Evolutionary conservation across 202 grass and related monocot genomes (phyloP).

Genomic region (Carex arenaria): DNA sequence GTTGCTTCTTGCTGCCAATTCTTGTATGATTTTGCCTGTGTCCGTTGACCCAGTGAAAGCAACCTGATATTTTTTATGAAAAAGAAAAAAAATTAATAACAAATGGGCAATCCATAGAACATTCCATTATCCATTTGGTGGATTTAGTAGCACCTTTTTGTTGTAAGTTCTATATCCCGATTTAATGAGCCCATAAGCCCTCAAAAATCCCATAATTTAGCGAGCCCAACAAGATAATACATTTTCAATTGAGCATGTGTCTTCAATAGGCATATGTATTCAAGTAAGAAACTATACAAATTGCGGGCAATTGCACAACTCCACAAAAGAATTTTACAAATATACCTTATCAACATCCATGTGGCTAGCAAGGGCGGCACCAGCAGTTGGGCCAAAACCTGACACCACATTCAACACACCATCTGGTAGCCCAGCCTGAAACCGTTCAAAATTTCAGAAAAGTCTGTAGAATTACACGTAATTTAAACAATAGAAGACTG

Average conservation of each 20-base stretch:
- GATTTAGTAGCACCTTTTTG: not conserved
- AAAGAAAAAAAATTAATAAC: not conserved
- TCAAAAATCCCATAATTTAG: not conserved
- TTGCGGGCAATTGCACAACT: not conserved
- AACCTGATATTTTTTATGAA: slow-evolving; percentile 34
- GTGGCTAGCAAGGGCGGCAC: slow-evolving; percentile 93
- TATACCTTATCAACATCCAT: slow-evolving; percentile 99
- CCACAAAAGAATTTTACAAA: not conserved
- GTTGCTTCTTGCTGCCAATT: slow-evolving; percentile 92
- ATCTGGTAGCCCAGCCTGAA: slow-evolving; percentile 83
- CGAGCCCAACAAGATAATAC: not conserved
- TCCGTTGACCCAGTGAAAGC: slow-evolving; percentile 93
- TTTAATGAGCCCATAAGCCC: not conserved
- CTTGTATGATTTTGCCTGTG: slow-evolving; percentile 77
- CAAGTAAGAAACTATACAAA: not conserved
- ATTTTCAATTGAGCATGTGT: not conserved
- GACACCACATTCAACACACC: slow-evolving; percentile 83
- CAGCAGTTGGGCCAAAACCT: slow-evolving; percentile 89
- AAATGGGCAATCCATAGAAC: not conserved
- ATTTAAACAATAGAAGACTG: not conserved
- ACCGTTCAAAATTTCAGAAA: not conserved
- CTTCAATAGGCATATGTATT: not conserved
- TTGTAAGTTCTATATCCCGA: not conserved
- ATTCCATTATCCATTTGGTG: not conserved
- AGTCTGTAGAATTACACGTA: not conserved